These are phyloP conservation scores for Backusella mclennaniae DNA, from an alignment of 192 early-diverging fungal species.

Conservation along the genomic window DNA sequence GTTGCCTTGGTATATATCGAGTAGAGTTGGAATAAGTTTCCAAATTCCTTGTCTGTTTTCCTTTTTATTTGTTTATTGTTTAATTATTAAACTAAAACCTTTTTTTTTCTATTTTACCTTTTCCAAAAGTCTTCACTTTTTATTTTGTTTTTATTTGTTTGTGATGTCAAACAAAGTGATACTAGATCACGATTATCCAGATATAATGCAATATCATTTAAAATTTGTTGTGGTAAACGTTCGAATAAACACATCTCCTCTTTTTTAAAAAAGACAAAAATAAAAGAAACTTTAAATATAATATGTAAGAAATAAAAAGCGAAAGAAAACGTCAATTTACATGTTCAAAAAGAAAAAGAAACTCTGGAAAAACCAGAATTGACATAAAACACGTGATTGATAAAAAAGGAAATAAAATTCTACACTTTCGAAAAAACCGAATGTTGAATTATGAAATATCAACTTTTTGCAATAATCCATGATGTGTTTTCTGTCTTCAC, in stretches of 20 bases:
- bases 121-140: background rate
- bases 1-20: background rate
- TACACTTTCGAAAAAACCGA: background rate
- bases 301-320: background rate
- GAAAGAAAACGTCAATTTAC: background rate
- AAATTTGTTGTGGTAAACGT: background rate
- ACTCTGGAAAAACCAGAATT: background rate
- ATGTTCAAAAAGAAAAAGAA: background rate
- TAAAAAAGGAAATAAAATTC: background rate
- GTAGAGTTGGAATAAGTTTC: slow-evolving; percentile 6
- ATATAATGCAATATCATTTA: background rate
- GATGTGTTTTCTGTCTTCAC: background rate
- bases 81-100: background rate
- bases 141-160: background rate
- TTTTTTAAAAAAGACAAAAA: background rate
- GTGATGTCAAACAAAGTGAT: background rate
- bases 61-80: background rate
- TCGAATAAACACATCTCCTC: background rate
- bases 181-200: background rate
- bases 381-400: background rate
- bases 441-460: background rate
- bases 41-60: background rate
- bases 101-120: background rate
- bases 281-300: background rate
- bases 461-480: background rate